A percentile compares a stretch with the other conserved stretches of the same genome.
Evolutionary conservation across 2,329 filamentous ascomycete species (phyloP).

Genomic region (Cladosporium halotolerans): DNA sequence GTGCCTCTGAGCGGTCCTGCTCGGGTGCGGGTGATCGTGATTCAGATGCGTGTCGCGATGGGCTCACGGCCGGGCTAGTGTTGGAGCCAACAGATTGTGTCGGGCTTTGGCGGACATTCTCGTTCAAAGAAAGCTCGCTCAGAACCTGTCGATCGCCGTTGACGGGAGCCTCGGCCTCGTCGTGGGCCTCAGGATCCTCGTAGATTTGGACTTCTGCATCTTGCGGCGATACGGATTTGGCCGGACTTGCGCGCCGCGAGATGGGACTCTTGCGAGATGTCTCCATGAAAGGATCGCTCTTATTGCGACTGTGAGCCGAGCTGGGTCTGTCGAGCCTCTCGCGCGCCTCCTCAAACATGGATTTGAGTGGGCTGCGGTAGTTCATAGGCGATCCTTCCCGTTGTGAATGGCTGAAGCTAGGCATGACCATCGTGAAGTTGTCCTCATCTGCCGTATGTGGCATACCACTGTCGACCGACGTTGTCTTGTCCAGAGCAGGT

Average conservation of each 20-base stretch:
- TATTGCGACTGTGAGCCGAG: conserved; percentile 7
- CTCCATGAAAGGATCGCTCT: conserved; percentile 12
- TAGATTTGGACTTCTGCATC: conserved; percentile 45
- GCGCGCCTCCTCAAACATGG: conserved; percentile 29
- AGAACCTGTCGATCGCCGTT: conserved; percentile 38
- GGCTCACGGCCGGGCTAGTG: conserved; percentile 26
- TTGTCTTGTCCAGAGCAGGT: conserved; percentile 34
- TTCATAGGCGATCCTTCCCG: conserved; percentile 25
- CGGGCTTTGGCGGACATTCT: conserved; percentile 32
- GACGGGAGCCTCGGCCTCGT: conserved; percentile 24
- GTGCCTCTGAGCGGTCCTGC: conserved; percentile 36
- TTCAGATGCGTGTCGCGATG: conserved; percentile 16
- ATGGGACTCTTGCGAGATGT: background rate
- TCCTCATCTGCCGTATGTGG: conserved; percentile 36
- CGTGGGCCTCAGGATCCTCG: conserved; percentile 46
- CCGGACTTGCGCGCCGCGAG: conserved; percentile 17
- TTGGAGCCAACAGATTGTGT: conserved; percentile 24
- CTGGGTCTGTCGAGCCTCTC: conserved; percentile 16
- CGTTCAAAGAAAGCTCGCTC: conserved; percentile 46
- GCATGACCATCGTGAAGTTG: conserved; percentile 46
- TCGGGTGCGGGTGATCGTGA: conserved; percentile 19
- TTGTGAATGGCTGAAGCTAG: conserved; percentile 28
- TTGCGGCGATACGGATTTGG: conserved; percentile 22
- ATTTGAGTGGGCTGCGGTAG: conserved; percentile 27
- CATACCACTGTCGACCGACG: conserved; percentile 35